Conservation (phyloP, 2,329 filamentous ascomycete species). For the Fusarium avenaceum region DNA sequence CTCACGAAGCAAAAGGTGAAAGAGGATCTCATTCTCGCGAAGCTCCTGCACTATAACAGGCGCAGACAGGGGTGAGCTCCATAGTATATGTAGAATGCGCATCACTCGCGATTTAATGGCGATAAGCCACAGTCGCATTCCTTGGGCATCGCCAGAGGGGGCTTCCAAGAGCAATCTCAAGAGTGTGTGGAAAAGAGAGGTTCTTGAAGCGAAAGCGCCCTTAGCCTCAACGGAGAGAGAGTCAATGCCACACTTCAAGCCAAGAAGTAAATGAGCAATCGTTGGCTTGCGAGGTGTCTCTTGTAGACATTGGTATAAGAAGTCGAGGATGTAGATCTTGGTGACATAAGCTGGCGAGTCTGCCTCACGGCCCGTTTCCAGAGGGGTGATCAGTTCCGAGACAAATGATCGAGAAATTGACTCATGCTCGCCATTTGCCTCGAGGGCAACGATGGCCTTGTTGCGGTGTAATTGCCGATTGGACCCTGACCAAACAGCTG, state of each 20-base stretch:
- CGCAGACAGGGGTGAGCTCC: constrained; percentile 84
- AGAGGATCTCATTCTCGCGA: constrained; percentile 82
- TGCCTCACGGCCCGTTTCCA: constrained; percentile 80
- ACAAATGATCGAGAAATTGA: constrained; percentile 82
- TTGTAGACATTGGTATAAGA: constrained; percentile 83
- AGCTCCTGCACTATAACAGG: constrained; percentile 82
- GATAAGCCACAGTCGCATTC: constrained; percentile 77
- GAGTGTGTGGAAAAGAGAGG: constrained; percentile 87
- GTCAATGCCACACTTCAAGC: constrained; percentile 83
- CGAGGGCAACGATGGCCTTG: constrained; percentile 89
- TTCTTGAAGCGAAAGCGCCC: constrained; percentile 77
- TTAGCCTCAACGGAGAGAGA: constrained; percentile 76
- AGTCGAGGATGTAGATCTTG: constrained; percentile 87
- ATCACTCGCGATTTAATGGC: constrained; percentile 76
- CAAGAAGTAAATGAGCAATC: constrained; percentile 90
- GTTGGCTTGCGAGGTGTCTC: constrained; percentile 83
- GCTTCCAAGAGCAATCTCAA: constrained; percentile 78
- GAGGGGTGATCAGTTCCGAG: constrained; percentile 73
- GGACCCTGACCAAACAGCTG: constrained; percentile 74
- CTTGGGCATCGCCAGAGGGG: constrained; percentile 72
- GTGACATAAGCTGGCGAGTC: constrained; percentile 81
- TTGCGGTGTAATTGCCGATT: constrained; percentile 77
- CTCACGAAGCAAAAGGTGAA: constrained; percentile 79
- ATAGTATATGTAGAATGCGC: constrained; percentile 83
- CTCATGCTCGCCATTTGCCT: constrained; percentile 82